Evolutionary conservation across 306 rosid genomes (phyloP).

Genomic region (Styphnolobium japonicum): DNA sequence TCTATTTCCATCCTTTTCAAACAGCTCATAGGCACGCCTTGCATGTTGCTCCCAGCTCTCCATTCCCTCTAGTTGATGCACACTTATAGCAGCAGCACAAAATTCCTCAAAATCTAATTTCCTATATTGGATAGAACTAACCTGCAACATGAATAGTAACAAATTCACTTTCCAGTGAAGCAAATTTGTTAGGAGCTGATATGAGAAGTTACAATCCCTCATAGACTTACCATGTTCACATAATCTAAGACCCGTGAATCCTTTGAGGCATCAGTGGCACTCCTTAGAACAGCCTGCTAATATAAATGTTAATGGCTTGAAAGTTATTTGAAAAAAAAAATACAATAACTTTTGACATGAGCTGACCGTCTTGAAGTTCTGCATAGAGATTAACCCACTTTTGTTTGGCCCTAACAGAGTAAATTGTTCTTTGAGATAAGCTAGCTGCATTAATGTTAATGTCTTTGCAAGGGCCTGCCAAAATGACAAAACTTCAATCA

Average conservation of each 20-base stretch:
- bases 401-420: conserved; percentile 65
- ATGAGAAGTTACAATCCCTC: not conserved
- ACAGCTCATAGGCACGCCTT: conserved; percentile 75
- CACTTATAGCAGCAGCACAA: conserved; percentile 82
- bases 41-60: conserved; percentile 87
- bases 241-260: conserved; percentile 73
- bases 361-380: conserved; percentile 80
- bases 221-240: conserved; percentile 54
- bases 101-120: conserved; percentile 87
- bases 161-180: not conserved
- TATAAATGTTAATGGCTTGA: conserved; percentile 21
- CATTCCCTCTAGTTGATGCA: conserved; percentile 81
- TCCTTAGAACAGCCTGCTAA: conserved; percentile 63
- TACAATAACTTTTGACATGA: not conserved
- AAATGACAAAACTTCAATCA: conserved; percentile 21
- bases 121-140: conserved; percentile 75
- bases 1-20: conserved; percentile 86
- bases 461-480: conserved; percentile 86
- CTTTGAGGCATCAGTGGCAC: conserved; percentile 74
- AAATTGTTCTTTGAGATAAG: conserved; percentile 77
- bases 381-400: conserved; percentile 82
- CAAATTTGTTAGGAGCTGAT: not conserved
- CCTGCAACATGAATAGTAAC: conserved; percentile 44
- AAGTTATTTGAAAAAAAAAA: not conserved
- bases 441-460: conserved; percentile 60